Conservation (phyloP, 495 filamentous ascomycete genomes). For the Schizothecium vesticola region DNA sequence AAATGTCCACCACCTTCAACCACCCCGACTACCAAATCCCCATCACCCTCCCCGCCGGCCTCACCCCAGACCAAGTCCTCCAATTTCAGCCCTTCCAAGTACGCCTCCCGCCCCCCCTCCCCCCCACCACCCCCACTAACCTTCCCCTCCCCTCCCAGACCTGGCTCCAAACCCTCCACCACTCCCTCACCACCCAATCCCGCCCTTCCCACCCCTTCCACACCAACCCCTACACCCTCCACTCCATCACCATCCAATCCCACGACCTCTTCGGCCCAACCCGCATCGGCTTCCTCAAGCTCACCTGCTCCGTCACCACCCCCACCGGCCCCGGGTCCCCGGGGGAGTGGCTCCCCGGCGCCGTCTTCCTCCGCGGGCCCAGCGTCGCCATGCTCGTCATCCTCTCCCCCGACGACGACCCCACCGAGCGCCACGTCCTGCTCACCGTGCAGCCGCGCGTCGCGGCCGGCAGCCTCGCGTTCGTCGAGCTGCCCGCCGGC, state of each 20-base stretch:
- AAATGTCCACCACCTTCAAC: conserved; percentile 45
- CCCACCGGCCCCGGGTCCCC: conserved; percentile 40
- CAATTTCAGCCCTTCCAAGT: conserved; percentile 64
- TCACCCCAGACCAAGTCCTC: conserved; percentile 60
- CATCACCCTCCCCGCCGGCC: conserved; percentile 52
- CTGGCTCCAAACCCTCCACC: conserved; percentile 66
- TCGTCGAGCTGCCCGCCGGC: conserved; percentile 80
- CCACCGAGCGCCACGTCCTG: conserved; percentile 56
- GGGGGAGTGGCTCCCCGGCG: conserved; percentile 61
- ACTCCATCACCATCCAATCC: conserved; percentile 64
- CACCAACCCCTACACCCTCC: conserved; percentile 61
- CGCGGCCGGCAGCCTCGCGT: conserved; percentile 66
- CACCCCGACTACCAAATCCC: conserved; percentile 41
- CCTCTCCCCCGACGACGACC: conserved; percentile 64
- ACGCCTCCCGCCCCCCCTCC: conserved; percentile 6
- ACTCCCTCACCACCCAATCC: conserved; percentile 59
- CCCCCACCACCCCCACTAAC: not conserved
- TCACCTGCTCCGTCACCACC: conserved; percentile 63
- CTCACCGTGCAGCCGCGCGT: conserved; percentile 81
- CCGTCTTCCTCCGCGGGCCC: conserved; percentile 74
- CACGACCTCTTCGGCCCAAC: conserved; percentile 64
- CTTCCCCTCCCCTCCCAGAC: conserved; percentile 26
- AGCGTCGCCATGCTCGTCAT: conserved; percentile 80
- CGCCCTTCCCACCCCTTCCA: conserved; percentile 62
- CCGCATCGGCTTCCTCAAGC: conserved; percentile 73